A percentile compares a stretch with the other conserved stretches of the same genome.
phyloP scores from a whole-genome alignment of 257 asterid genomes.

The Scutellaria galericulata region DNA sequence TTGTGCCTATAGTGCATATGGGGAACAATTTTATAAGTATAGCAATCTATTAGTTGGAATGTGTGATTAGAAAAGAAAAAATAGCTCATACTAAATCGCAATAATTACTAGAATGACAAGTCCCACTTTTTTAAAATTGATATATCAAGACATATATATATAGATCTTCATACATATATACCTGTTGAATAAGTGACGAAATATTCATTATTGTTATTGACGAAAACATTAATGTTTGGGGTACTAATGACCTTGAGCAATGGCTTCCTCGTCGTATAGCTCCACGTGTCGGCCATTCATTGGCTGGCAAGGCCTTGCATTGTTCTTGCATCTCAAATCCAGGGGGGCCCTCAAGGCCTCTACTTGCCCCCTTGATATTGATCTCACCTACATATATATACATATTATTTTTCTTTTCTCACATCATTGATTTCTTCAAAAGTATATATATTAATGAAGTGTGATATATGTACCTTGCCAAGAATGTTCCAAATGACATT shows the following conservation, averaged over 20 bases:
- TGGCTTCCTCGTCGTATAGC: conserved; percentile 41
- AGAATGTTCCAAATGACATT: conserved; percentile 67
- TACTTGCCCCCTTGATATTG: conserved; percentile 57
- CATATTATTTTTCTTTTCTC: not conserved
- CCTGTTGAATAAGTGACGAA: not conserved
- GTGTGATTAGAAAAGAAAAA: too few species aligned
- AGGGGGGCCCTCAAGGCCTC: conserved; percentile 63
- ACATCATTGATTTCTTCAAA: not conserved
- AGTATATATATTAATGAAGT: not conserved
- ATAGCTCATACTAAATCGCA: too few species aligned
- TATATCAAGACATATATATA: too few species aligned
- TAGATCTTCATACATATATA: not conserved
- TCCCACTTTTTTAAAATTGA: too few species aligned
- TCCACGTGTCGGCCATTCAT: conserved; percentile 65
- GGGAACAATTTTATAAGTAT: too few species aligned
- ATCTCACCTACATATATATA: conserved; percentile 50
- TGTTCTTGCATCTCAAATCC: conserved; percentile 55
- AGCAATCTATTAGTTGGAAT: too few species aligned
- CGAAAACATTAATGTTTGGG: not conserved
- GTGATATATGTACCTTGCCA: conserved; percentile 48
- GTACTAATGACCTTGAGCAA: not conserved
- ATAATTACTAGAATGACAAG: too few species aligned
- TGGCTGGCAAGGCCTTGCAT: conserved; percentile 72
- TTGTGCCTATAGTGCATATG: too few species aligned
- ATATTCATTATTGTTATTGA: not conserved